Evolutionary conservation across 2,329 filamentous ascomycete genomes (phyloP).

Genomic region (Penicillium sp.): DNA sequence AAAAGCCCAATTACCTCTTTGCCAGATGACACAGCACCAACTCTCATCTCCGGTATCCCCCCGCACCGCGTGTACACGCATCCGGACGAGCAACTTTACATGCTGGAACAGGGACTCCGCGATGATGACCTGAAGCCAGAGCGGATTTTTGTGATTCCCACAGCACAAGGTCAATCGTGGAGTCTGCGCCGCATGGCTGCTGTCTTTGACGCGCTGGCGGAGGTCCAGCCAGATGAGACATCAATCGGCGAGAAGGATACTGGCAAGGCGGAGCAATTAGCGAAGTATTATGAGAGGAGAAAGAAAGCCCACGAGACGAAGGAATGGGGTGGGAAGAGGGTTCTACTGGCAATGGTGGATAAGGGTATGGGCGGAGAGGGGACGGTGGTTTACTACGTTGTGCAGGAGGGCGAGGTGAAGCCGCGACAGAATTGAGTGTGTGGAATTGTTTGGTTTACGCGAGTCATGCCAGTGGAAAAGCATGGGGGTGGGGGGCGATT

Average conservation of each 20-base stretch:
- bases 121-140: slow-evolving; percentile 48
- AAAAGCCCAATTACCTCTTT: background rate
- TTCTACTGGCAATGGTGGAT: slow-evolving; percentile 56
- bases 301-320: slow-evolving; percentile 24
- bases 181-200: slow-evolving; percentile 52
- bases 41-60: slow-evolving; percentile 58
- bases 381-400: slow-evolving; percentile 62
- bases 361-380: slow-evolving; percentile 51
- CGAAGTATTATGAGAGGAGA: slow-evolving; percentile 31
- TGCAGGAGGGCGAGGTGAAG: slow-evolving; percentile 62
- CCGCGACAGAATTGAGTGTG: slow-evolving; percentile 55
- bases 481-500: background rate
- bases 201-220: slow-evolving; percentile 53
- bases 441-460: background rate
- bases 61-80: slow-evolving; percentile 59
- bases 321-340: slow-evolving; percentile 49
- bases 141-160: slow-evolving; percentile 58
- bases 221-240: slow-evolving; percentile 7
- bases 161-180: slow-evolving; percentile 57
- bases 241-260: slow-evolving; percentile 13
- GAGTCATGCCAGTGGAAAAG: background rate
- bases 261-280: slow-evolving; percentile 27
- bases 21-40: slow-evolving; percentile 33
- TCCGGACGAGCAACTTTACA: slow-evolving; percentile 60
- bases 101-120: slow-evolving; percentile 50